These are phyloP conservation scores for Blastocystis sp. DNA, from an alignment of 352 stramenopile species.

Conservation along the genomic window DNA sequence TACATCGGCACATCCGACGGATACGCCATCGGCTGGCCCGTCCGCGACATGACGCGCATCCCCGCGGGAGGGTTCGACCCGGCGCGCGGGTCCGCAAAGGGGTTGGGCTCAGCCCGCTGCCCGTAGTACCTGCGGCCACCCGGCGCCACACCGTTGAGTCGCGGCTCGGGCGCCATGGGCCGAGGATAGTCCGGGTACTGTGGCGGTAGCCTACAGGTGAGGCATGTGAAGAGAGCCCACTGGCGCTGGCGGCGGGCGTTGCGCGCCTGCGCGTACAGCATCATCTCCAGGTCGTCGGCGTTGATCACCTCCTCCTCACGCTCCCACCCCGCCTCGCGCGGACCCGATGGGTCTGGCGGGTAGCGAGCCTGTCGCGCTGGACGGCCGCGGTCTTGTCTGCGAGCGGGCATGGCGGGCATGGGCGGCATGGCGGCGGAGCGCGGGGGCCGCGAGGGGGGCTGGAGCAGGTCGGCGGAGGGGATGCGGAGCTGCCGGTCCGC, in stretches of 20 bases:
- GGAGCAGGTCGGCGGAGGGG: background rate
- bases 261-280: slow-evolving; percentile 21
- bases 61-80: slow-evolving; percentile 24
- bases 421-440: background rate
- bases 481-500: background rate
- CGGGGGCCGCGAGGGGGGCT: background rate
- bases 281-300: slow-evolving; percentile 43
- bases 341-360: no score
- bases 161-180: background rate
- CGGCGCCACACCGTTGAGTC: background rate
- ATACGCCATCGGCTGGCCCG: background rate
- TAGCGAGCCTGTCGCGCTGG: no score
- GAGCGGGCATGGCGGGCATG: background rate
- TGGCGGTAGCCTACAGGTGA: background rate
- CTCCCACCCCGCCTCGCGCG: background rate
- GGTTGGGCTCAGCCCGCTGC: background rate
- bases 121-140: background rate
- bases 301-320: background rate
- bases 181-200: no score
- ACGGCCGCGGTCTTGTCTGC: no score
- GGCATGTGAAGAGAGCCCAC: background rate
- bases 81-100: slow-evolving; percentile 14
- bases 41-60: background rate
- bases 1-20: background rate
- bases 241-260: background rate